phyloP scores from a whole-genome alignment of 2,329 filamentous ascomycete species.

The Chrysoporthe deuterocubensis region DNA sequence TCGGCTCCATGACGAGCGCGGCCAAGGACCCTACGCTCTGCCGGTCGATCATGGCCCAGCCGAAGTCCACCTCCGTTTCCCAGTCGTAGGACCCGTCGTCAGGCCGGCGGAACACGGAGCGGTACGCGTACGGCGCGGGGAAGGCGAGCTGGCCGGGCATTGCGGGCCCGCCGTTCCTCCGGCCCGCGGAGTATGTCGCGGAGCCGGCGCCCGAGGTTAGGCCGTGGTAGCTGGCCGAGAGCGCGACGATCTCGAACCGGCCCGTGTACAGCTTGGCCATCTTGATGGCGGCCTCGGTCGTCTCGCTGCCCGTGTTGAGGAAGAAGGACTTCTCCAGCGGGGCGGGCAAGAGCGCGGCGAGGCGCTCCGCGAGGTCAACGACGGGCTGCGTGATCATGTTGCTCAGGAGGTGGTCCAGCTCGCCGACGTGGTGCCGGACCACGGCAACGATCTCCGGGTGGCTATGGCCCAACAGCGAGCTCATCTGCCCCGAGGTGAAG shows the following conservation, averaged over 20 bases:
- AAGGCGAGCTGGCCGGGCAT: conserved; percentile 63
- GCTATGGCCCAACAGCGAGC: conserved; percentile 59
- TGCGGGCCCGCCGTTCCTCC: conserved; percentile 47
- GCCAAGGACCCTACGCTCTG: conserved; percentile 64
- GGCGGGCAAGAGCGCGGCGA: conserved; percentile 50
- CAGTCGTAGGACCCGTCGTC: conserved; percentile 66
- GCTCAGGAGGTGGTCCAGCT: conserved; percentile 61
- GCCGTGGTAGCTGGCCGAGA: conserved; percentile 64
- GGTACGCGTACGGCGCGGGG: conserved; percentile 64
- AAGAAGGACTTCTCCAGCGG: conserved; percentile 59
- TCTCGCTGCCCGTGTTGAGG: conserved; percentile 59
- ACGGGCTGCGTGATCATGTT: conserved; percentile 62
- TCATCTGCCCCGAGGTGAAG: conserved; percentile 65
- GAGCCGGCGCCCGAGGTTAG: conserved; percentile 57
- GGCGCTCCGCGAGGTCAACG: conserved; percentile 53
- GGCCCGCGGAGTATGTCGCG: conserved; percentile 58
- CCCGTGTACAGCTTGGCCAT: conserved; percentile 66
- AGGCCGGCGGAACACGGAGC: conserved; percentile 61
- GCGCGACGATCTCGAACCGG: conserved; percentile 66
- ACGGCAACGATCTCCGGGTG: conserved; percentile 61
- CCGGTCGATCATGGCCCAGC: conserved; percentile 63
- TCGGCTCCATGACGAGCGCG: conserved; percentile 65
- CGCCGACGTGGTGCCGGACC: conserved; percentile 48
- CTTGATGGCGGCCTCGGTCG: conserved; percentile 64
- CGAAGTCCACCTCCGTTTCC: conserved; percentile 66